These are phyloP conservation scores for Macrolepiota fuliginosa DNA, from an alignment of 768 basidiomycete species.

Conservation along the genomic window DNA sequence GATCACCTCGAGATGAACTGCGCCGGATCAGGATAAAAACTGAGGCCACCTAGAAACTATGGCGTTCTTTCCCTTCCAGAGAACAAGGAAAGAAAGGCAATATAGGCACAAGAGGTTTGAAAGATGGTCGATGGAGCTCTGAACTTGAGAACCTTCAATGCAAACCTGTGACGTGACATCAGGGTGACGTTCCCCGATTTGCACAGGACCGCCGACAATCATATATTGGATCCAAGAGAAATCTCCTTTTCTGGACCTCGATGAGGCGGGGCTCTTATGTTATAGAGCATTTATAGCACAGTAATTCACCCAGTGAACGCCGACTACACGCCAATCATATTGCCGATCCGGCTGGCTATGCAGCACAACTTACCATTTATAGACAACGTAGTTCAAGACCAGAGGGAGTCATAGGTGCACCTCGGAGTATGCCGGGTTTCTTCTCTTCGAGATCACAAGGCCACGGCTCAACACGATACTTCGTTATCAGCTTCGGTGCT, in stretches of 20 bases:
- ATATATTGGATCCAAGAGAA: not conserved
- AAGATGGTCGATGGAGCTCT: constrained; percentile 6
- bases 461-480: not conserved
- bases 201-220: constrained; percentile 6
- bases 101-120: not conserved
- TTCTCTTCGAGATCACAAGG: not conserved
- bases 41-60: not conserved
- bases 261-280: not conserved
- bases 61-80: not conserved
- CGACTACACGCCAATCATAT: not conserved
- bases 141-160: constrained; percentile 7
- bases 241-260: not conserved
- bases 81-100: not conserved
- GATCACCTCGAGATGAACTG: not conserved
- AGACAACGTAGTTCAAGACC: constrained; percentile 33
- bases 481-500: not conserved
- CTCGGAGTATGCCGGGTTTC: not conserved
- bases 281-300: not conserved
- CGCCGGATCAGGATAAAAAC: constrained; percentile 3
- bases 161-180: constrained; percentile 15
- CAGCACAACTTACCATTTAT: constrained; percentile 26
- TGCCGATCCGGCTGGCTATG: not conserved
- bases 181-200: constrained; percentile 12
- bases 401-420: not conserved
- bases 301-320: not conserved